phyloP scores from a whole-genome alignment of 2,329 filamentous ascomycete genomes.

The Clarireedia paspali region DNA sequence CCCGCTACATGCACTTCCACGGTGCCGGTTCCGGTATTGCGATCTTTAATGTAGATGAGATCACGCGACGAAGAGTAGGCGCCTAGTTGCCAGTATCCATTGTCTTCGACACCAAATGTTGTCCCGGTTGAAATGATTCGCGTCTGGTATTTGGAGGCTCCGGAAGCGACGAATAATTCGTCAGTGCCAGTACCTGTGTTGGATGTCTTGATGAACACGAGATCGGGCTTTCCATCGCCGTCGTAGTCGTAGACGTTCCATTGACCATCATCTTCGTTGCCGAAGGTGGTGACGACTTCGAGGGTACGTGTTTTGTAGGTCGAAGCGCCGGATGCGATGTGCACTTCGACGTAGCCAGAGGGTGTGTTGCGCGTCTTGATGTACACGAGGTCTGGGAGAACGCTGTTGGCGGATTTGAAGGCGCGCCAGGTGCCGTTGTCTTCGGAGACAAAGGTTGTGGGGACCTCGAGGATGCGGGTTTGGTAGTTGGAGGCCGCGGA shows the following conservation, averaged over 20 bases:
- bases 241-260: constrained; percentile 9
- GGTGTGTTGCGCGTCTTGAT: constrained; percentile 2
- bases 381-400: background rate
- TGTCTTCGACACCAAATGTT: background rate
- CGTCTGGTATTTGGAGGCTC: background rate
- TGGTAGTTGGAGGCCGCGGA: background rate
- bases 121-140: background rate
- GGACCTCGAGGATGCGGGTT: background rate
- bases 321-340: constrained; percentile 1
- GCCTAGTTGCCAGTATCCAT: constrained; percentile 5
- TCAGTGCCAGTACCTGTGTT: constrained; percentile 1
- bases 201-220: constrained; percentile 8
- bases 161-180: constrained; percentile 7
- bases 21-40: background rate
- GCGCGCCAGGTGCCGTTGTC: constrained; percentile 3
- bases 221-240: constrained; percentile 4
- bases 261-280: constrained; percentile 4
- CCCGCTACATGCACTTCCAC: constrained; percentile 6
- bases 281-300: constrained; percentile 6
- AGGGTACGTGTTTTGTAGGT: background rate
- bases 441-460: background rate
- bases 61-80: background rate
- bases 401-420: background rate
- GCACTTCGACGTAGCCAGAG: background rate
- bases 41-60: constrained; percentile 7